A percentile compares a stretch with the other conserved stretches of the same genome.
phyloP scores from a whole-genome alignment of 257 asterid genomes.

The Fraxinus quadrangulata region DNA sequence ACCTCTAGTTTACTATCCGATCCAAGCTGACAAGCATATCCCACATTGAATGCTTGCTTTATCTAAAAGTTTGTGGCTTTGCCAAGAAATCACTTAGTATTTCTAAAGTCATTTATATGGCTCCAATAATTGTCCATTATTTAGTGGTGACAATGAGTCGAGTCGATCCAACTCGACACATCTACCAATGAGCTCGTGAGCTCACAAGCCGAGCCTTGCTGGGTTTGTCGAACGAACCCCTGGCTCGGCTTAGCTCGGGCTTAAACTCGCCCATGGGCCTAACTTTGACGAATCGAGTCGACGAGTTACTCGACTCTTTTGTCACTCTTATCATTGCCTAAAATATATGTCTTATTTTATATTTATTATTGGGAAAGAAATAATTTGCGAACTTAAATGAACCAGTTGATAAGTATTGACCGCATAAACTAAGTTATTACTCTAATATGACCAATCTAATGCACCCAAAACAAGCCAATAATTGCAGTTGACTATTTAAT shows the following conservation, averaged over 20 bases:
- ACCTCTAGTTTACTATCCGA: not conserved
- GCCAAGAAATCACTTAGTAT: slow-evolving; percentile 8
- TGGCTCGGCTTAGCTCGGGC: too few relatives aligned
- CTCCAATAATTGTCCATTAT: slow-evolving; percentile 4
- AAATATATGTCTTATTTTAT: not conserved
- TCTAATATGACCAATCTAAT: not conserved
- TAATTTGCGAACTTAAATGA: not conserved
- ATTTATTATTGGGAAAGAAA: not conserved
- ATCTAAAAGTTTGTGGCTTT: not conserved
- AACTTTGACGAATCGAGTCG: too few relatives aligned
- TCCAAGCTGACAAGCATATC: not conserved
- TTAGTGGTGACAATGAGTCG: not conserved
- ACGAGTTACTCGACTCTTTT: too few relatives aligned
- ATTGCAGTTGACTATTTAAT: not conserved
- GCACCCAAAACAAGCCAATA: not conserved
- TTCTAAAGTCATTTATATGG: slow-evolving; percentile 13
- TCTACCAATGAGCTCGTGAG: too few relatives aligned
- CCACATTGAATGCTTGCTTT: not conserved
- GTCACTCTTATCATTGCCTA: too few relatives aligned
- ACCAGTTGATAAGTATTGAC: not conserved
- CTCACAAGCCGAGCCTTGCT: too few relatives aligned
- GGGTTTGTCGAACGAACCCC: too few relatives aligned
- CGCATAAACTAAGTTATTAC: too few relatives aligned
- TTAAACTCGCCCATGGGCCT: too few relatives aligned
- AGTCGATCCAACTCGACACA: too few relatives aligned